Percentiles rank a stretch among this genome's conserved stretches.
phyloP scores from a whole-genome alignment of 441 rosid species.

The Metrosideros polymorpha region DNA sequence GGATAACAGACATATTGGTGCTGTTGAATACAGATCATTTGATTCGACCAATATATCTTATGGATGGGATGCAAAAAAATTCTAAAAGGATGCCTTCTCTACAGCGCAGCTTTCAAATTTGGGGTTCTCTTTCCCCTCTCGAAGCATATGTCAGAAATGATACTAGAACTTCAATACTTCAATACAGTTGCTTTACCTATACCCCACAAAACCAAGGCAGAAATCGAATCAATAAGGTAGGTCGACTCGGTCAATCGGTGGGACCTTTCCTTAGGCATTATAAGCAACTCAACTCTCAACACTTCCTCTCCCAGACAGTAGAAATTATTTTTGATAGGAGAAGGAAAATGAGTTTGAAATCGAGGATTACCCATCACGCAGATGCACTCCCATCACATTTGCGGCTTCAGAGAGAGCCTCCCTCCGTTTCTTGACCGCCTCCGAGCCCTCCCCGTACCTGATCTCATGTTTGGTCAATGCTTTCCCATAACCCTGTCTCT shows the following conservation, averaged over 20 bases:
- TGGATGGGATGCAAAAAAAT: background rate
- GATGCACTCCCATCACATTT: background rate
- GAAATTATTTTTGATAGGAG: background rate
- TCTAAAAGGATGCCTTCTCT: background rate
- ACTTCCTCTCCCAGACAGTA: background rate
- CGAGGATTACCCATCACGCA: background rate
- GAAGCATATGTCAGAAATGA: background rate
- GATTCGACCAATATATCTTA: background rate
- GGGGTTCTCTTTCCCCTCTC: background rate
- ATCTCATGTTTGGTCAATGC: background rate
- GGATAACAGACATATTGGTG: background rate
- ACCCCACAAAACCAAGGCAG: background rate
- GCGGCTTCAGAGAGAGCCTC: background rate
- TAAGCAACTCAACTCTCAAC: background rate
- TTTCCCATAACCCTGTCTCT: background rate
- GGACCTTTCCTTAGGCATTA: background rate
- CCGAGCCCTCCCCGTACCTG: accelerated
- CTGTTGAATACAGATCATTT: background rate
- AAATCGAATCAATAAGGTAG: background rate
- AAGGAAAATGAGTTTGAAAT: background rate
- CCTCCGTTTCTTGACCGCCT: background rate
- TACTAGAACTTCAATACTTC: background rate
- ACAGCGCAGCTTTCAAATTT: background rate
- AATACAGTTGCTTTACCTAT: background rate
- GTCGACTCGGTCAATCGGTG: too few relatives aligned